Base-by-base conservation (phyloP, 495 filamentous ascomycete genomes). In the Rusavskia elegans region DNA sequence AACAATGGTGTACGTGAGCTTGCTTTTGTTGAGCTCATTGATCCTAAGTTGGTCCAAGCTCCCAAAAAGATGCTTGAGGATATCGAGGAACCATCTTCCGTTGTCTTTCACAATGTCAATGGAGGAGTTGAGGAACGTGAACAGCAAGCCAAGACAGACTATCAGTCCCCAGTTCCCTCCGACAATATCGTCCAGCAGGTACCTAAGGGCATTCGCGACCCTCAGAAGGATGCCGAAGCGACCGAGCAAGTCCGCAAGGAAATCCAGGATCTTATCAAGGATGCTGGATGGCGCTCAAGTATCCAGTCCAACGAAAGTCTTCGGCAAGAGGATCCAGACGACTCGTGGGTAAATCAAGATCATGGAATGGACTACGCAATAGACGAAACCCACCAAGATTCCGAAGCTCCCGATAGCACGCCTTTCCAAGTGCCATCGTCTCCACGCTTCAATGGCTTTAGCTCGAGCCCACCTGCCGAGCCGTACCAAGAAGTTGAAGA, bases 1-100 rank as follows among this genome's bases (percentile, higher is more conserved):
- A 68, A 72, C 29, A 72, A 81, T 56, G 80, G 77, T 6, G 66
- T 68, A 19, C 65, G 74, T 20, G 67, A 72, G 29, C 54, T 79
- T 51, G 60, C 64, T 16, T 80, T 78, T 64, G 63, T 65, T 23
- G 76, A 82, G 54, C 66, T 87, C 41, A 67, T 76, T 50, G 78
- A 83, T 13, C 73, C 81, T 13, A 80, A 82, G 57, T 66, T 86
- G 51, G 64, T 85, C 37, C 71, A 59, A 48, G 64, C 65, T 61
- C 59, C 23, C 11, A 16, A 7, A 27, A 29, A 23, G 44, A n/a
- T 25, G 44, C 17, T 40, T 53, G 35, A n/a, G 35, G 44, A 16
- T 55, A 54, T 23, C 54, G 25, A 21, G 30, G 42, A 29, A 23
- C 9, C 21, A 50, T 54, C 51, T 53, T 52, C 46, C 55, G 59